phyloP scores from a whole-genome alignment of 352 stramenopile genomes.

The Blastocystis sp. region DNA sequence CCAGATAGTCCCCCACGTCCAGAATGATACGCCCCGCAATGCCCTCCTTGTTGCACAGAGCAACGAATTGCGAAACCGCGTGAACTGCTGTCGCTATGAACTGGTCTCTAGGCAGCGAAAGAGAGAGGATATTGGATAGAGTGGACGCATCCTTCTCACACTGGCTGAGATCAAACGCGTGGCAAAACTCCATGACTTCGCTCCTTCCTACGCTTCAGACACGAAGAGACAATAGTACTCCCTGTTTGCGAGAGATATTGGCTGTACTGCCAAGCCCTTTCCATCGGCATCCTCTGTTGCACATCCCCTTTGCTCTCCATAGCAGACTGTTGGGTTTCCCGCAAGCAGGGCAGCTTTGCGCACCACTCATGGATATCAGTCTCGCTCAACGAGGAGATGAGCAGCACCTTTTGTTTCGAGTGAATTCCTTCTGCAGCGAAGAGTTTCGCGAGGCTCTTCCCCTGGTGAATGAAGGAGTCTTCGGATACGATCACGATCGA shows the following conservation, averaged over 20 bases:
- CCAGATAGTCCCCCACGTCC: conserved; percentile 8
- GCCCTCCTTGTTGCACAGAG: conserved; percentile 6
- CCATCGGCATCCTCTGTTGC: background rate
- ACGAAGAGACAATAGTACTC: background rate
- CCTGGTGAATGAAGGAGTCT: conserved; percentile 17
- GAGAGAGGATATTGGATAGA: background rate
- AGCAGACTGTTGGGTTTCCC: background rate
- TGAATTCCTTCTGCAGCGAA: conserved; percentile 59
- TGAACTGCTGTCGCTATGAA: background rate
- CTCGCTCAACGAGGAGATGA: conserved; percentile 26
- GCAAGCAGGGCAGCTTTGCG: conserved; percentile 5
- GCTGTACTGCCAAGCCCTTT: background rate
- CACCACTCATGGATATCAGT: background rate
- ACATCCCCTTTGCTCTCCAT: background rate
- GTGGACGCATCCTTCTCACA: conserved; percentile 10
- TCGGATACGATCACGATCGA: conserved; percentile 39
- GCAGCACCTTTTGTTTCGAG: conserved; percentile 37
- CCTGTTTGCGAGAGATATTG: background rate
- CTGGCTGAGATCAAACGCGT: conserved; percentile 49
- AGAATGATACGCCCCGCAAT: conserved; percentile 25
- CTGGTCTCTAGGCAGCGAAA: background rate
- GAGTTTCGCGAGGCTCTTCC: conserved; percentile 3
- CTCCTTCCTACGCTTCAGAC: background rate
- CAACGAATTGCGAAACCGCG: background rate
- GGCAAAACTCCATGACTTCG: conserved; percentile 30